phyloP scores from a whole-genome alignment of 371 early-diverging fungal genomes.

The Saksenaea vasiformis region DNA sequence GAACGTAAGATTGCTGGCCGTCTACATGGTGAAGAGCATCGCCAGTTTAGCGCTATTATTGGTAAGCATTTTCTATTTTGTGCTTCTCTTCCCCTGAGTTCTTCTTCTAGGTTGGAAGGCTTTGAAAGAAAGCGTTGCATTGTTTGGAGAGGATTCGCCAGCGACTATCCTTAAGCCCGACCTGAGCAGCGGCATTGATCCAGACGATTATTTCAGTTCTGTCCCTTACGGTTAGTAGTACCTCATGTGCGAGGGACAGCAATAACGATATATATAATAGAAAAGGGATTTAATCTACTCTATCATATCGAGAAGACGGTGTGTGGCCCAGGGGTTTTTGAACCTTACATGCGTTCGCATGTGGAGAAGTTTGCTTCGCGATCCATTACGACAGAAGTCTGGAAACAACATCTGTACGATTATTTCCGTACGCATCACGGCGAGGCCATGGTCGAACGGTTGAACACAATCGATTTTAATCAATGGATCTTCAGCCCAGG shows the following conservation, averaged over 20 bases:
- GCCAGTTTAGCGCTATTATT: conserved; percentile 85
- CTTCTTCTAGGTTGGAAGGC: conserved; percentile 57
- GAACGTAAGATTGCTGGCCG: conserved; percentile 88
- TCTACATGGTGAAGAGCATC: conserved; percentile 76
- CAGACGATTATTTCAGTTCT: conserved; percentile 89
- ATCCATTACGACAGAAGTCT: conserved; percentile 84
- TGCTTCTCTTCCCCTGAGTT: neutral
- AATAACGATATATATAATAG: neutral
- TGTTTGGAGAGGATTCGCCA: conserved; percentile 70
- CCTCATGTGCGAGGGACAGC: neutral
- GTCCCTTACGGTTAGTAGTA: conserved; percentile 82
- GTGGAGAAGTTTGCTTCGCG: conserved; percentile 80
- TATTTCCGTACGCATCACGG: conserved; percentile 65
- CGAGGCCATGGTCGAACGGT: conserved; percentile 60
- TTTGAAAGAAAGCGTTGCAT: conserved; percentile 74
- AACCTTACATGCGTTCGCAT: conserved; percentile 81
- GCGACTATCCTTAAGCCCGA: conserved; percentile 77
- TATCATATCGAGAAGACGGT: conserved; percentile 85
- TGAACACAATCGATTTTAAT: conserved; percentile 82
- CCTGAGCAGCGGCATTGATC: conserved; percentile 74
- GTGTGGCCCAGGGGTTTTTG: conserved; percentile 80
- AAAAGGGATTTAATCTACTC: conserved; percentile 92
- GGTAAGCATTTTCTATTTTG: conserved; percentile 38
- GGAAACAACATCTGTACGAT: conserved; percentile 76
- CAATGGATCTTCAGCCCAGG: conserved; percentile 81